These are phyloP conservation scores for Aspergillus avenaceus DNA, from an alignment of 495 filamentous ascomycete genomes.

Conservation along the genomic window DNA sequence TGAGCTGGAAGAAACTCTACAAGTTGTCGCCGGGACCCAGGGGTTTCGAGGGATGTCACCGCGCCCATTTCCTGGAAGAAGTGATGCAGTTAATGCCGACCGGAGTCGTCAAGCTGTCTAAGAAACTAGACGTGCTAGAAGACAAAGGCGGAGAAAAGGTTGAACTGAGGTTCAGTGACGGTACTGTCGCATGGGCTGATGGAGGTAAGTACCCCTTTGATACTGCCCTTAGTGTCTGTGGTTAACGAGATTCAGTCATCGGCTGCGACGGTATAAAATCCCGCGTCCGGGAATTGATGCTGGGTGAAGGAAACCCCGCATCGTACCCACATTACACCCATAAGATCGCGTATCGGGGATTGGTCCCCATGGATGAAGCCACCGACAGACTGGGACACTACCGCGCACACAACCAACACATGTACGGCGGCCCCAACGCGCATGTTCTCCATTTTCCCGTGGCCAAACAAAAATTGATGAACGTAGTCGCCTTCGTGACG, in stretches of 20 bases:
- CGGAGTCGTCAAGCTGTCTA: constrained; percentile 35
- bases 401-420: constrained; percentile 35
- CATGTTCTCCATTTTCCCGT: constrained; percentile 48
- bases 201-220: constrained; percentile 26
- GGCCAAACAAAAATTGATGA: constrained; percentile 30
- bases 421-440: constrained; percentile 40
- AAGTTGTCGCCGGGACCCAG: constrained; percentile 13
- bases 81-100: constrained; percentile 50
- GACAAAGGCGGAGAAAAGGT: constrained; percentile 27
- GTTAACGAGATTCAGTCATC: constrained; percentile 22
- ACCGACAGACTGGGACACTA: constrained; percentile 33
- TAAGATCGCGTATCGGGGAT: constrained; percentile 49
- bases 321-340: constrained; percentile 45
- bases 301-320: constrained; percentile 34
- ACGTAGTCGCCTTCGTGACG: constrained; percentile 44
- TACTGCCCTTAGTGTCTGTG: background rate
- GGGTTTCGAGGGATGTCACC: constrained; percentile 45
- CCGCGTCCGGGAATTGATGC: constrained; percentile 39
- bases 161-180: constrained; percentile 51
- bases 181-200: constrained; percentile 46
- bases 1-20: constrained; percentile 8
- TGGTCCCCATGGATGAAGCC: constrained; percentile 47
- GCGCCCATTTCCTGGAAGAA: constrained; percentile 55
- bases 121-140: constrained; percentile 25
- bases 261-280: constrained; percentile 60